A percentile compares a stretch with the other conserved stretches of the same genome.
Conservation (phyloP, 345 rosid species). For the Kernera saxatilis region DNA sequence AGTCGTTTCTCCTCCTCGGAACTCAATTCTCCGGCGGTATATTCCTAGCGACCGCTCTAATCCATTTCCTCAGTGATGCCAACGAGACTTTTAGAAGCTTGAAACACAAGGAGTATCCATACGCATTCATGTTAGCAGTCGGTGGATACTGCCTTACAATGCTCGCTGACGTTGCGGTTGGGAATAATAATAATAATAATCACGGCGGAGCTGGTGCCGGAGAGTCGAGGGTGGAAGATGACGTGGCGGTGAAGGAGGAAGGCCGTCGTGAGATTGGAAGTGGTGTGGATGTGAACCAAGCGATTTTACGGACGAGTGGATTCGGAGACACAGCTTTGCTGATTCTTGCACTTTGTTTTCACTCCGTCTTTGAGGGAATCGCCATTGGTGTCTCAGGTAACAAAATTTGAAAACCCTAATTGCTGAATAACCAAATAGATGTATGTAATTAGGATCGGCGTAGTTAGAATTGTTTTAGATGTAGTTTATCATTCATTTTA, state of each 20-base stretch:
- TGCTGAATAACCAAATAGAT: not conserved
- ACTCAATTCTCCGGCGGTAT: slow-evolving; percentile 81
- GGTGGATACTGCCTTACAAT: slow-evolving; percentile 69
- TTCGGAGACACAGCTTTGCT: slow-evolving; percentile 70
- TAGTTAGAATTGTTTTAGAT: too few species aligned
- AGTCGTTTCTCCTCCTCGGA: slow-evolving; percentile 67
- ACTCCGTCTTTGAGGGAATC: slow-evolving; percentile 83
- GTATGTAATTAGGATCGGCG: too few species aligned
- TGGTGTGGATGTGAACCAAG: slow-evolving; percentile 26
- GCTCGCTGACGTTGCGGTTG: slow-evolving; percentile 61
- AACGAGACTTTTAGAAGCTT: slow-evolving; percentile 47
- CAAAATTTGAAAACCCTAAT: not conserved
- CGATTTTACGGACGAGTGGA: slow-evolving; percentile 40
- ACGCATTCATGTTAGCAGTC: slow-evolving; percentile 70
- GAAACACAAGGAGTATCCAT: slow-evolving; percentile 56
- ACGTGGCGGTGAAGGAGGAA: slow-evolving; percentile 17
- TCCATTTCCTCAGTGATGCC: slow-evolving; percentile 74
- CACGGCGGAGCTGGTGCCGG: slow-evolving; percentile 12
- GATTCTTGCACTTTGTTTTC: slow-evolving; percentile 71
- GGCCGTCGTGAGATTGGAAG: not conserved
- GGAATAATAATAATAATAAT: slow-evolving; percentile 2
- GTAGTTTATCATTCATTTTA: too few species aligned
- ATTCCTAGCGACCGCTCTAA: slow-evolving; percentile 63
- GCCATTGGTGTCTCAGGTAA: slow-evolving; percentile 82
- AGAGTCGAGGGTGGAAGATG: slow-evolving; percentile 34